Conservation (phyloP, 306 rosid genomes). For the Potentilla sterilis region DNA sequence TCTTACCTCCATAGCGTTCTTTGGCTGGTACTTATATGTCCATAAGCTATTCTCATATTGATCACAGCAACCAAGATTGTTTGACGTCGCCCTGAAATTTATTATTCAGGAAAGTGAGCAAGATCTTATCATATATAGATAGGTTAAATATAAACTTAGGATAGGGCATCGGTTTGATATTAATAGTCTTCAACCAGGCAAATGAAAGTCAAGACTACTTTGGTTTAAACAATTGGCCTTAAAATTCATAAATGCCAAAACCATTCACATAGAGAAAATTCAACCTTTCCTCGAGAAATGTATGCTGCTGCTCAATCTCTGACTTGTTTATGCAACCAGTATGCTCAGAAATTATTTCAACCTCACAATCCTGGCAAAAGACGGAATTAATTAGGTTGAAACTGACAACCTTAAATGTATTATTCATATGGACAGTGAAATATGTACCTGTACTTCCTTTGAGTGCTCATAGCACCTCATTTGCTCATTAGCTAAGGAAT, state of each 20-base stretch:
- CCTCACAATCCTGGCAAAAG: constrained; percentile 42
- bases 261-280: neutral
- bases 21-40: constrained; percentile 76
- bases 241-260: neutral
- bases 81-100: constrained; percentile 47
- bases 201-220: neutral
- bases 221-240: neutral
- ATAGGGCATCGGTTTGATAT: constrained; percentile 11
- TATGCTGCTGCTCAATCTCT: constrained; percentile 43
- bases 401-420: constrained; percentile 2
- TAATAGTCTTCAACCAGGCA: constrained; percentile 8
- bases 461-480: constrained; percentile 13
- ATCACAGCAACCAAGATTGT: constrained; percentile 42
- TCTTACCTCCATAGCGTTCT: constrained; percentile 66
- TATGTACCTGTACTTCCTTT: constrained; percentile 43
- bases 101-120: constrained; percentile 22
- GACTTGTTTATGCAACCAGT: constrained; percentile 27
- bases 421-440: constrained; percentile 18
- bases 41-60: constrained; percentile 56
- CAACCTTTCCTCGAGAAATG: constrained; percentile 74
- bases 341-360: constrained; percentile 27
- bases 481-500: constrained; percentile 28
- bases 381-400: neutral
- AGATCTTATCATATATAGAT: constrained; percentile 11
- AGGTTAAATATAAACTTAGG: constrained; percentile 16